A percentile compares a stretch with the other conserved stretches of the same genome.
phyloP scores from a whole-genome alignment of 106 monocot species.

The Chionographis japonica region DNA sequence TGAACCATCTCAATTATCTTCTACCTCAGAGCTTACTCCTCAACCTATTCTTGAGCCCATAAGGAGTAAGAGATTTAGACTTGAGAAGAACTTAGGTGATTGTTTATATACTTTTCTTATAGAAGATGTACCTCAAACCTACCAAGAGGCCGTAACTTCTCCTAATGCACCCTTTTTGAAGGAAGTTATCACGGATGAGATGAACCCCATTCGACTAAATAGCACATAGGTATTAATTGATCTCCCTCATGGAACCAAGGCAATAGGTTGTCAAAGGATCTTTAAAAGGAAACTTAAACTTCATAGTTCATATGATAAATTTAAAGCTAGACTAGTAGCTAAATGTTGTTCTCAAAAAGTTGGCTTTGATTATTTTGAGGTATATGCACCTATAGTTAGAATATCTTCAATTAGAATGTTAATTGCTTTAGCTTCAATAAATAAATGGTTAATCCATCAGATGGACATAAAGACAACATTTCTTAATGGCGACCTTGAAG shows the following conservation, averaged over 20 bases:
- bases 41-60: too few relatives aligned
- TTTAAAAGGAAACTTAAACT: background rate
- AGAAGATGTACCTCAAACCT: too few relatives aligned
- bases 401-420: background rate
- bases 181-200: too few relatives aligned
- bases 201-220: background rate
- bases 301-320: background rate
- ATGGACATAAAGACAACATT: background rate
- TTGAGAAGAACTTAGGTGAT: too few relatives aligned
- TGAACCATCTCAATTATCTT: too few relatives aligned
- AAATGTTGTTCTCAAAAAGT: background rate
- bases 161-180: too few relatives aligned
- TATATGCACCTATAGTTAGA: background rate
- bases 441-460: background rate
- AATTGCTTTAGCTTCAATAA: background rate
- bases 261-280: background rate
- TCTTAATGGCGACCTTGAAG: background rate
- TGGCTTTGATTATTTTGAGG: background rate
- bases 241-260: background rate
- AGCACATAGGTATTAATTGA: background rate
- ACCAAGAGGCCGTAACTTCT: too few relatives aligned
- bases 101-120: too few relatives aligned
- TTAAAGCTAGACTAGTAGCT: background rate
- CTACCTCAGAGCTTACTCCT: too few relatives aligned
- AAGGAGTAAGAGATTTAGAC: too few relatives aligned